Evolutionary conservation across 208 protist species (phyloP).

Genomic region (Acanthamoeba rhysodes): DNA sequence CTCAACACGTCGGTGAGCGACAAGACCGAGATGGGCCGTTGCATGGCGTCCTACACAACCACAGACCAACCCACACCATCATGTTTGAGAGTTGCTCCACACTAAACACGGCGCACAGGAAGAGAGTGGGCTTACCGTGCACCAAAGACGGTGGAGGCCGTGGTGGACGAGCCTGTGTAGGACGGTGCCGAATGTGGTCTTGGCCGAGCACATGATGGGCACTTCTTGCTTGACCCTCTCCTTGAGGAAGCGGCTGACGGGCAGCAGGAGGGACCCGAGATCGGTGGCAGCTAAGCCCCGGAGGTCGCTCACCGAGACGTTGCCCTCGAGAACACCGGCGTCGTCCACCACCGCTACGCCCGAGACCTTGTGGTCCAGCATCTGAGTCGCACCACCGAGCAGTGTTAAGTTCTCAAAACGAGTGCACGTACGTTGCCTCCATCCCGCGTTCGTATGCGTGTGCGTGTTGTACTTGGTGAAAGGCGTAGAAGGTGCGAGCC

Average conservation of each 20-base stretch:
- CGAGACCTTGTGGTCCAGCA: conserved; percentile 39
- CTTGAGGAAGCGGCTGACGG: conserved; percentile 25
- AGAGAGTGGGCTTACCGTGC: not conserved
- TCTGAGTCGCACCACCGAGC: not conserved
- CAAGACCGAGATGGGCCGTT: not conserved
- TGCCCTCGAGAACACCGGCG: not conserved
- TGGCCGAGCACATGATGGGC: not conserved
- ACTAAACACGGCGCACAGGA: not conserved
- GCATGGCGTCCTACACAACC: not conserved
- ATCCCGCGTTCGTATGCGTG: no score
- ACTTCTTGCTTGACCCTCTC: not conserved
- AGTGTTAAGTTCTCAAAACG: not conserved
- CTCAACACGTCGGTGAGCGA: conserved; percentile 13
- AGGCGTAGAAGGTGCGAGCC: conserved; percentile 20
- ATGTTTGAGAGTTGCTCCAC: not conserved
- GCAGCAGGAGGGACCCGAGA: not conserved
- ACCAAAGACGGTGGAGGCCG: conserved; percentile 20
- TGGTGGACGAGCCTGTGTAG: not conserved
- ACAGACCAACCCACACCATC: not conserved
- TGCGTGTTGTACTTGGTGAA: not conserved
- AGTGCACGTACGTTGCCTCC: no score
- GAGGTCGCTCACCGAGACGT: conserved; percentile 35
- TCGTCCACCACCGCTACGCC: conserved; percentile 29
- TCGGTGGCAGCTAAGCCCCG: conserved; percentile 11
- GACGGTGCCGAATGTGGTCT: not conserved